Evolutionary conservation across 352 stramenopile genomes (phyloP).

Genomic region (Pythium myriotylum): DNA sequence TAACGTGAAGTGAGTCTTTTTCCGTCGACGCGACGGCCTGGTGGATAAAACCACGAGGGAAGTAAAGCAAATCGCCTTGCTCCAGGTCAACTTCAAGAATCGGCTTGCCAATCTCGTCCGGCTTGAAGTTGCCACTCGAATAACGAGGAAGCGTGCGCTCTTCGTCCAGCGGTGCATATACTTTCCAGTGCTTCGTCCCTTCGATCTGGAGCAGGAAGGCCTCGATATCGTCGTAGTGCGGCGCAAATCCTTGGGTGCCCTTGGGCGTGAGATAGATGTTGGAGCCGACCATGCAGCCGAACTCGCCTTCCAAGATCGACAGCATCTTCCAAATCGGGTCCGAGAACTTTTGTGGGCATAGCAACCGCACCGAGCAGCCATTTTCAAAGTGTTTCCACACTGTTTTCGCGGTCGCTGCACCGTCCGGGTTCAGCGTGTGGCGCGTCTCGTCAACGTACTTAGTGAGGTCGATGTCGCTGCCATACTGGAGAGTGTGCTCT

Average conservation of each 20-base stretch:
- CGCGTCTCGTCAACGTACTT: conserved; percentile 87
- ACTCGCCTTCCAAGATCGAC: conserved; percentile 93
- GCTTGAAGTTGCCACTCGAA: conserved; percentile 76
- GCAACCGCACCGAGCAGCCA: conserved; percentile 89
- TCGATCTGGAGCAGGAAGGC: conserved; percentile 94
- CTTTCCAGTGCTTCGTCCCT: conserved; percentile 93
- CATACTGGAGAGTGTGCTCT: conserved; percentile 79
- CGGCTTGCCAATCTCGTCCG: conserved; percentile 77
- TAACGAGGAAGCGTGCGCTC: conserved; percentile 59
- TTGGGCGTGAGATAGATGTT: conserved; percentile 95
- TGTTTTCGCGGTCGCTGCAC: conserved; percentile 54
- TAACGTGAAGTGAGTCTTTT: conserved; percentile 86
- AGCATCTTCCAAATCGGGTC: conserved; percentile 88
- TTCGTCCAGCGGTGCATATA: conserved; percentile 74
- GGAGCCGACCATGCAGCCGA: conserved; percentile 92
- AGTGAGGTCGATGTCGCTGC: conserved; percentile 83
- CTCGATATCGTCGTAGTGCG: conserved; percentile 98
- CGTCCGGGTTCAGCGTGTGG: conserved; percentile 63
- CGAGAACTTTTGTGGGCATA: conserved; percentile 94
- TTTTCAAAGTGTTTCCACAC: conserved; percentile 85
- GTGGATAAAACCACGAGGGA: conserved; percentile 90
- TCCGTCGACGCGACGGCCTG: conserved; percentile 67
- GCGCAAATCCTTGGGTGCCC: conserved; percentile 95
- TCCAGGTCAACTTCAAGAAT: conserved; percentile 82
- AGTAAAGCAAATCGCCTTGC: conserved; percentile 90